These are phyloP conservation scores for Durotheca rogersii DNA, from an alignment of 495 filamentous ascomycete genomes.

Conservation along the genomic window DNA sequence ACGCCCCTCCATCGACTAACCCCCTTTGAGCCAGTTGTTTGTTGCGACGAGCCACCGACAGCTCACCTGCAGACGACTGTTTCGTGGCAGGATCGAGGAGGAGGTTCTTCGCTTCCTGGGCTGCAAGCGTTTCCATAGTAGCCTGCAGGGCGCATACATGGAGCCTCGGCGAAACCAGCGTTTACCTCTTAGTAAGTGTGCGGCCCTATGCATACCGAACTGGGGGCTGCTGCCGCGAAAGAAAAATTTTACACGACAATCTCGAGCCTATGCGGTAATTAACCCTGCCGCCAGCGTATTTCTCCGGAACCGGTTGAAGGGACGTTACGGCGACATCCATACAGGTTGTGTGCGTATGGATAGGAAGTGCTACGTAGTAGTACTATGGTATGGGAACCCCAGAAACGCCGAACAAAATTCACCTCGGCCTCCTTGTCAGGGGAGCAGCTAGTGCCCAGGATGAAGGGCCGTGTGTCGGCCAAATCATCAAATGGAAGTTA, in stretches of 20 bases:
- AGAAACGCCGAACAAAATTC: too few relatives aligned
- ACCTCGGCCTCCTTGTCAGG: too few relatives aligned
- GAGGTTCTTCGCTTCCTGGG: constrained; percentile 16
- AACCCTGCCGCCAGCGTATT: too few relatives aligned
- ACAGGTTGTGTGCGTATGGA: too few relatives aligned
- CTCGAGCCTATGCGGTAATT: too few relatives aligned
- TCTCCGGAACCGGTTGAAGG: too few relatives aligned
- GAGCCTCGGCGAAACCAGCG: constrained; percentile 34
- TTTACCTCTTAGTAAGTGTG: constrained; percentile 14
- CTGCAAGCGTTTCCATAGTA: constrained; percentile 20
- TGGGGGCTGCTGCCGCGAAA: constrained; percentile 11
- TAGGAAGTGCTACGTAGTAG: too few relatives aligned
- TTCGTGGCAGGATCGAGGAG: constrained; percentile 19
- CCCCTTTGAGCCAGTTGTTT: constrained; percentile 11
- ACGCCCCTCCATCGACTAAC: constrained; percentile 1
- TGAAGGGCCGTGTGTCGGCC: too few relatives aligned
- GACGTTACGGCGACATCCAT: too few relatives aligned
- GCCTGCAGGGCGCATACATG: constrained; percentile 17
- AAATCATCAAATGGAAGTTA: too few relatives aligned
- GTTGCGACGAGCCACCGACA: constrained; percentile 19
- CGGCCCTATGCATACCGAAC: constrained; percentile 18
- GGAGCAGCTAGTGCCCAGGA: too few relatives aligned
- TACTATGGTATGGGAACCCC: too few relatives aligned
- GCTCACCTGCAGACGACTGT: constrained; percentile 24
- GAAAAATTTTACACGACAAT: constrained; percentile 8